Percentiles rank a stretch among this genome's conserved stretches.
phyloP scores from a whole-genome alignment of 2,329 filamentous ascomycete genomes.

The Trichoderma sp. region DNA sequence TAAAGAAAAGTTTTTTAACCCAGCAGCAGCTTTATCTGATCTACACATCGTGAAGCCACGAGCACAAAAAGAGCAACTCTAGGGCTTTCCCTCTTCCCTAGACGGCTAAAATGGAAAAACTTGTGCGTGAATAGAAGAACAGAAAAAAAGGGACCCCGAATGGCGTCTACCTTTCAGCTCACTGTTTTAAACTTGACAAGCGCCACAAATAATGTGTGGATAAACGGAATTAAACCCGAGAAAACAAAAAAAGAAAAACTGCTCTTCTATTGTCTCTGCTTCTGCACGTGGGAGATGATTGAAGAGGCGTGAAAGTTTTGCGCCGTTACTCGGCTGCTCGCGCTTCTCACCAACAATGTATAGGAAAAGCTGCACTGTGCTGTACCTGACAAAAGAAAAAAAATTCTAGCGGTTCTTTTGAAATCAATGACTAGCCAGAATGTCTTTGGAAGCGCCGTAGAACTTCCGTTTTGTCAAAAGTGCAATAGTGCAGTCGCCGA shows the following conservation, averaged over 20 bases:
- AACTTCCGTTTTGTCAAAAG: neutral
- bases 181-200: conserved; percentile 9
- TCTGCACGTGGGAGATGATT: conserved; percentile 9
- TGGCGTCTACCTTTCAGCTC: conserved; percentile 8
- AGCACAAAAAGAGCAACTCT: neutral
- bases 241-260: neutral
- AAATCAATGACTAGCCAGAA: neutral
- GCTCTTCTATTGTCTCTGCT: neutral
- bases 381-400: neutral
- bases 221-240: neutral
- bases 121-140: neutral
- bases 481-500: neutral
- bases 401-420: neutral
- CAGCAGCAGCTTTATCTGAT: neutral
- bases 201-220: neutral
- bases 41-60: neutral
- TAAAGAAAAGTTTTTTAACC: neutral
- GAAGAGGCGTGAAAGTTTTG: conserved; percentile 4
- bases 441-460: conserved; percentile 6
- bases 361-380: neutral
- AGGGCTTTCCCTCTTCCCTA: too few species aligned
- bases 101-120: neutral
- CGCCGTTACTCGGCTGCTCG: neutral
- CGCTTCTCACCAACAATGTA: neutral
- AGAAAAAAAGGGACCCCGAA: neutral